These are phyloP conservation scores for Parathielavia appendiculata DNA, from an alignment of 495 filamentous ascomycete species.

Conservation along the genomic window DNA sequence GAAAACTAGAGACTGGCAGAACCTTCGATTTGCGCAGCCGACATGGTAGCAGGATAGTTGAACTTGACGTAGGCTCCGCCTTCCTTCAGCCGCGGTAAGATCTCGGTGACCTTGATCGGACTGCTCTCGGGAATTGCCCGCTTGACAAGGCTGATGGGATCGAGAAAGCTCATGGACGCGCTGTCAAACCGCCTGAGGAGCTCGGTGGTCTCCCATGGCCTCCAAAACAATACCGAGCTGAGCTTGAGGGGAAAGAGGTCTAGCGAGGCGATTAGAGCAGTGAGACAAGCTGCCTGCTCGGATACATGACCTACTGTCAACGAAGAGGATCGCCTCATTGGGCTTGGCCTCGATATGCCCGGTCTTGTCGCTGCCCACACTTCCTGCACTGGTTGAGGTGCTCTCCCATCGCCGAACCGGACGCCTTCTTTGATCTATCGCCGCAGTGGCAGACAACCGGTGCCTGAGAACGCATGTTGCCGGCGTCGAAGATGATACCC, in stretches of 20 bases:
- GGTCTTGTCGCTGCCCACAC: constrained; percentile 46
- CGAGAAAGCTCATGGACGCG: constrained; percentile 50
- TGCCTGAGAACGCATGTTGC: background rate
- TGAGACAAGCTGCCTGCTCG: background rate
- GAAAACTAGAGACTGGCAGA: background rate
- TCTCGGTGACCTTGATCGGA: constrained; percentile 67
- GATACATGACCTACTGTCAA: constrained; percentile 63
- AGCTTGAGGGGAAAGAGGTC: constrained; percentile 80
- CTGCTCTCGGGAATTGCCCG: constrained; percentile 54
- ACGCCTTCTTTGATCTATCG: background rate
- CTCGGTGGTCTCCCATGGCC: constrained; percentile 53
- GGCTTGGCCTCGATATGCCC: constrained; percentile 70
- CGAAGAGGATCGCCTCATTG: constrained; percentile 78
- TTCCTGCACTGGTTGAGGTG: constrained; percentile 36
- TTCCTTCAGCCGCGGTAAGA: constrained; percentile 79
- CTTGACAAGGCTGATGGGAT: constrained; percentile 60
- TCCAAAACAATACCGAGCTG: constrained; percentile 57
- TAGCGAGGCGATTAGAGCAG: constrained; percentile 30
- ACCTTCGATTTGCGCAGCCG: constrained; percentile 55
- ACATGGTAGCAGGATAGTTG: constrained; percentile 49
- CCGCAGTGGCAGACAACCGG: background rate
- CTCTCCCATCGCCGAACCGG: constrained; percentile 29
- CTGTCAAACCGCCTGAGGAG: constrained; percentile 61
- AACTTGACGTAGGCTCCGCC: constrained; percentile 94
- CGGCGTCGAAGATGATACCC: background rate